phyloP scores from a whole-genome alignment of 1,139 yeast genomes.

The Nadsonia starkeyi-henricii region DNA sequence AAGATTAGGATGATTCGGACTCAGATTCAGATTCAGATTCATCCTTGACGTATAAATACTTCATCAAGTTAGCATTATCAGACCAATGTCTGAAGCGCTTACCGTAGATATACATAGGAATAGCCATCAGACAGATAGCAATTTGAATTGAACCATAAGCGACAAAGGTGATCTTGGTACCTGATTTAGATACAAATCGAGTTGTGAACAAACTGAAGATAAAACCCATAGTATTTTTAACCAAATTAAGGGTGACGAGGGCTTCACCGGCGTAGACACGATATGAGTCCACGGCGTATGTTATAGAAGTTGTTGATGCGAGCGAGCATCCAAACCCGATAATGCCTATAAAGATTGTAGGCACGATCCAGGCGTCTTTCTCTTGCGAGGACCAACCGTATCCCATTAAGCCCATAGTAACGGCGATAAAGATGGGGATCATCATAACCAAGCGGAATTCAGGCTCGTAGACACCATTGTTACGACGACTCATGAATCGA shows the following conservation, averaged over 20 bases:
- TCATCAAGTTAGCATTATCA: constrained; percentile 18
- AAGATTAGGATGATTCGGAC: too few species aligned
- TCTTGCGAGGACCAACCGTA: constrained; percentile 45
- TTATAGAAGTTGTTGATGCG: constrained; percentile 49
- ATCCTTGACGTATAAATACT: constrained; percentile 12
- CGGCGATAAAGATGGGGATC: constrained; percentile 33
- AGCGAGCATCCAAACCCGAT: constrained; percentile 46
- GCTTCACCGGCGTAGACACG: constrained; percentile 47
- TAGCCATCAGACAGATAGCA: constrained; percentile 34
- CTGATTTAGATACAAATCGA: constrained; percentile 29
- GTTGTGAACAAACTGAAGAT: constrained; percentile 45
- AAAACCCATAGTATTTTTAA: constrained; percentile 43
- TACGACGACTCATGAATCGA: constrained; percentile 23
- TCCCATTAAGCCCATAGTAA: constrained; percentile 43
- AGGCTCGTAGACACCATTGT: constrained; percentile 47
- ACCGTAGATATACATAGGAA: constrained; percentile 45
- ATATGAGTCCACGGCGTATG: constrained; percentile 46
- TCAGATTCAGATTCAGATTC: too few species aligned
- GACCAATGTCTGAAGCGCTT: constrained; percentile 37
- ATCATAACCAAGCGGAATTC: constrained; percentile 46
- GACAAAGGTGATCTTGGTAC: constrained; percentile 35
- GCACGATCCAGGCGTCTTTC: constrained; percentile 44
- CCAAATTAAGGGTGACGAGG: constrained; percentile 40
- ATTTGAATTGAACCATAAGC: constrained; percentile 42
- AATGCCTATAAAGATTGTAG: constrained; percentile 41